phyloP scores from a whole-genome alignment of 1,284 basidiomycete genomes.

The Ganoderma sinense region DNA sequence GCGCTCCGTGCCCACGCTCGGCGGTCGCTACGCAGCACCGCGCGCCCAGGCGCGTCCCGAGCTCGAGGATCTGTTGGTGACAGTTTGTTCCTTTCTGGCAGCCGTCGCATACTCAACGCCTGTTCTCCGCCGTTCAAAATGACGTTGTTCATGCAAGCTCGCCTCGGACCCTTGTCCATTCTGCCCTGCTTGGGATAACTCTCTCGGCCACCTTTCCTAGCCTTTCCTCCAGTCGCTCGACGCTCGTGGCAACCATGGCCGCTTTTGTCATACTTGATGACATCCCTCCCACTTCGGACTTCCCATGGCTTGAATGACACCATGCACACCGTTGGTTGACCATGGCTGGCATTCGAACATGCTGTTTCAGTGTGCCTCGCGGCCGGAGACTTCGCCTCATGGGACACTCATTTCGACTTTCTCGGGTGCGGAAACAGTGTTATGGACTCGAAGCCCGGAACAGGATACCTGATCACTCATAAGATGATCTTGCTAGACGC shows the following conservation, averaged over 20 bases:
- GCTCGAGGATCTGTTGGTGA: not conserved
- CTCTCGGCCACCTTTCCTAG: not conserved
- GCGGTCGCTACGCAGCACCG: slow-evolving; percentile 1
- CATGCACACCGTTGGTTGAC: no score
- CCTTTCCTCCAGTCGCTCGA: no score
- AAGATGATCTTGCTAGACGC: no score
- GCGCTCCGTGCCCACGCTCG: not conserved
- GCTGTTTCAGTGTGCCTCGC: not conserved
- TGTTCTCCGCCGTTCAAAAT: no score
- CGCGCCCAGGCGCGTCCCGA: not conserved
- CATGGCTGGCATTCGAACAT: not conserved
- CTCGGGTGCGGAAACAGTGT: not conserved
- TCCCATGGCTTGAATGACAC: no score
- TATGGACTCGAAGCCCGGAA: not conserved
- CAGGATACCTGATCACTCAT: not conserved
- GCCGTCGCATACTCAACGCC: not conserved
- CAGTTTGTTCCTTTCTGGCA: not conserved
- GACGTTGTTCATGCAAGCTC: not conserved
- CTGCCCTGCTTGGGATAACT: not conserved
- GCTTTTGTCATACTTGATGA: slow-evolving; percentile 1
- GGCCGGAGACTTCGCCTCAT: not conserved
- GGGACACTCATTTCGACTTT: not conserved
- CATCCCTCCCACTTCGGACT: not conserved
- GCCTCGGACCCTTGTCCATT: not conserved
- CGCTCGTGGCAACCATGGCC: not conserved